Base-by-base conservation (phyloP, 148 eudicot genomes). In the Pharnaceum exiguum region DNA sequence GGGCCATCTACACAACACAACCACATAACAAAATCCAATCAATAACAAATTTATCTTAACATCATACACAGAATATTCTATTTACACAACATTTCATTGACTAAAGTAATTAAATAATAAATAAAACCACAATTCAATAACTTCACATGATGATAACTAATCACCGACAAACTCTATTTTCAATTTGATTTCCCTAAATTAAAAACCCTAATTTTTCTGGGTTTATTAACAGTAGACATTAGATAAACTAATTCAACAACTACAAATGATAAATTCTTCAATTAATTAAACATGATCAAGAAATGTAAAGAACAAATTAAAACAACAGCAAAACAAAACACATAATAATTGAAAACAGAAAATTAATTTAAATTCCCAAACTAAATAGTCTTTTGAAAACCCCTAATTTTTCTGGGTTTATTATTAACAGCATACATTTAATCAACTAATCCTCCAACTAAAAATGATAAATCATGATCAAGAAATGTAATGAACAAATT, bases 1-100 rank as follows among this genome's bases (percentile, higher is more conserved):
- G 95, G 22, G 95, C 95, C 95, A 86, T 86, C 84, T 82, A 10
- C 22, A 22, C 2, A n/a, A 3, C 10, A 11, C 15, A 19, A 23
- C 16, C 11, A 11, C 28, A 19, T 21, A 3, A 17, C 0, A 27
- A 27, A 12, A 3, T 27, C 38, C 38, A 35, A 7, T 6, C 12
- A 6, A 12, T 7, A 16, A 18, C 42, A 18, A 9, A 12, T 35
- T 35, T 35, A 7, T 12, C 7, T 11, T 15, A 9, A 7, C 2
- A 32, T 5, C 1, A 12, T 5, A 21, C 22, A n/a, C 10, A 57
- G 10, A 7, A 40, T 25, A 57, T 9, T 15, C 35, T 25, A 27
- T 40, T 33, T 23, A 10, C 21, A 12, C 15, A 13, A 13, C 46
- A 3, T 17, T 31, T 3, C 21, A 46, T 1, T 4, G 23, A 17